These are phyloP conservation scores for Geoglossum cookeanum DNA, from an alignment of 2,329 filamentous ascomycete genomes.

Conservation along the genomic window DNA sequence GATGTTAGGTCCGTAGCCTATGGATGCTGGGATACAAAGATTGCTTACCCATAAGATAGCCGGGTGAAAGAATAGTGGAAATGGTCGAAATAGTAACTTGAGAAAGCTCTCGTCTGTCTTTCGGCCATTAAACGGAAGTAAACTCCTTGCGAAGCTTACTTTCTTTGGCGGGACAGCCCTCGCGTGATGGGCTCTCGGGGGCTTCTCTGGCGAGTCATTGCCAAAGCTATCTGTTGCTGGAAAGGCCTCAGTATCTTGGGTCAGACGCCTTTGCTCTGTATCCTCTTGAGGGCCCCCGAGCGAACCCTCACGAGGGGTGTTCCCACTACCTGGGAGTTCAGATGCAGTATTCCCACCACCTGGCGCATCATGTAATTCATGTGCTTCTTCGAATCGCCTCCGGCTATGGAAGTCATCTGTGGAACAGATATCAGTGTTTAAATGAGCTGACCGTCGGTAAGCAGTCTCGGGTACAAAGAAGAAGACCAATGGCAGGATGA, in stretches of 20 bases:
- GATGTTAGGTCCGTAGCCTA: conserved; percentile 2
- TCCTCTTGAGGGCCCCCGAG: background rate
- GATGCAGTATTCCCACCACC: background rate
- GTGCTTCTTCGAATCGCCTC: conserved; percentile 2
- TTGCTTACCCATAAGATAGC: conserved; percentile 56
- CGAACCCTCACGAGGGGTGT: background rate
- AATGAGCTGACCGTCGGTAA: conserved; percentile 42
- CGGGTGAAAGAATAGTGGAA: conserved; percentile 68
- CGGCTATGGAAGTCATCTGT: conserved; percentile 13
- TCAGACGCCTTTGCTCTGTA: background rate
- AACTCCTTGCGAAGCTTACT: conserved; percentile 35
- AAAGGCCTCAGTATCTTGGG: background rate
- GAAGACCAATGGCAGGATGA: conserved; percentile 49
- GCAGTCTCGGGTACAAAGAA: conserved; percentile 75
- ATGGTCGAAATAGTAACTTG: conserved; percentile 47
- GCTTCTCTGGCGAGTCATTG: background rate
- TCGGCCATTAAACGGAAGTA: conserved; percentile 60
- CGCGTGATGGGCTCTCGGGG: background rate
- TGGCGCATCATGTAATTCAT: background rate
- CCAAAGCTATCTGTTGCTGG: background rate
- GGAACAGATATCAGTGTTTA: conserved; percentile 49
- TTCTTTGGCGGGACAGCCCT: conserved; percentile 25
- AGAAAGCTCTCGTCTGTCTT: conserved; percentile 61
- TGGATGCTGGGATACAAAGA: conserved; percentile 6
- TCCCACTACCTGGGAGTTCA: background rate